phyloP scores from a whole-genome alignment of 108 stramenopile genomes.

The Seminavis robusta region DNA sequence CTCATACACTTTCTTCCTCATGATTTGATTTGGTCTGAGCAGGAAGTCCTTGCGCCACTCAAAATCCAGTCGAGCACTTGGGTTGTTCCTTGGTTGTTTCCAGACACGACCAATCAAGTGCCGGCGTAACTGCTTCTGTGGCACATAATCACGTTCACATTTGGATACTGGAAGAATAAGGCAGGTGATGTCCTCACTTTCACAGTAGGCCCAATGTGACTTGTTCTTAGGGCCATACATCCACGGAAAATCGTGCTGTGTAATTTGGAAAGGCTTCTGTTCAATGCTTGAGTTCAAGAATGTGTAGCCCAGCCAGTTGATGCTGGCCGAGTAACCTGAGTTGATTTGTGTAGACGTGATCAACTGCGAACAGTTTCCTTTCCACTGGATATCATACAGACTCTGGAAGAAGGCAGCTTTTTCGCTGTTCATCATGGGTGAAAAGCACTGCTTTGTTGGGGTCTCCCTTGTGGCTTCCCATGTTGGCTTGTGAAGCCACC shows the following conservation, averaged over 20 bases:
- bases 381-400: not conserved
- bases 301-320: not conserved
- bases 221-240: constrained; percentile 1
- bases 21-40: too few species aligned
- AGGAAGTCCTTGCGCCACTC: too few species aligned
- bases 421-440: not conserved
- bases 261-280: constrained; percentile 1
- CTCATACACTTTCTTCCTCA: too few species aligned
- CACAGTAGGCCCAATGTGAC: constrained; percentile 16
- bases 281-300: constrained; percentile 4
- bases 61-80: too few species aligned
- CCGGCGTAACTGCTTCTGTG: too few species aligned
- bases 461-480: constrained; percentile 1
- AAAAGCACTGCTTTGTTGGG: constrained; percentile 10
- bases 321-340: not conserved
- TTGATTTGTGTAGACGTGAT: not conserved
- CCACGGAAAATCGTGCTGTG: not conserved
- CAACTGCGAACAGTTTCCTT: not conserved
- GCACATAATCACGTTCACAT: too few species aligned
- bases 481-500: constrained; percentile 18
- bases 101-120: too few species aligned
- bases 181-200: too few species aligned
- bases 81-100: too few species aligned
- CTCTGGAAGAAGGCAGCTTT: not conserved
- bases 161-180: too few species aligned